These are phyloP conservation scores for Aspergillus nanangensis DNA, from an alignment of 495 filamentous ascomycete genomes.

Conservation along the genomic window DNA sequence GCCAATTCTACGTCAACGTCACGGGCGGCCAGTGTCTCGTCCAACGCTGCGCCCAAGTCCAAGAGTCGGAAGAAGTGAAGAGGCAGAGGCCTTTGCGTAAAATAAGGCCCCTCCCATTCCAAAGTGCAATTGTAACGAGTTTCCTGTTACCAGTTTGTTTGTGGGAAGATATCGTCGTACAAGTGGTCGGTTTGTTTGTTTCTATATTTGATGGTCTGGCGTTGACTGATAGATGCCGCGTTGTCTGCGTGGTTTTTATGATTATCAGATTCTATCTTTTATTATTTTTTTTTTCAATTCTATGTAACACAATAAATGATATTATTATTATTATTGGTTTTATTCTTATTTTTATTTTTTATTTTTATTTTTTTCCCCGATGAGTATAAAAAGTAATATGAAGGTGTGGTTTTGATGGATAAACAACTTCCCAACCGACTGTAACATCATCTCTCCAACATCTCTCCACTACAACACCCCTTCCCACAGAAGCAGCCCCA, in stretches of 20 bases:
- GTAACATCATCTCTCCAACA: too few species aligned
- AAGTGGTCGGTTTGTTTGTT: constrained; percentile 6
- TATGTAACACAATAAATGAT: constrained; percentile 12
- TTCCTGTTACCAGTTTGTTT: too few species aligned
- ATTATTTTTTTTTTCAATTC: not conserved
- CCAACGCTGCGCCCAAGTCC: constrained; percentile 42
- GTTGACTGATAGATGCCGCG: constrained; percentile 13
- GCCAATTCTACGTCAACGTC: constrained; percentile 47
- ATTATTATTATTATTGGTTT: not conserved
- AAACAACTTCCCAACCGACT: too few species aligned
- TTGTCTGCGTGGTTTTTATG: constrained; percentile 4
- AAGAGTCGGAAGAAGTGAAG: constrained; percentile 48
- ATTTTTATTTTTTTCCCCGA: too few species aligned
- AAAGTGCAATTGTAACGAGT: too few species aligned
- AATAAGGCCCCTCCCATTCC: too few species aligned
- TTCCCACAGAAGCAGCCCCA: constrained; percentile 4
- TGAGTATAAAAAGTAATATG: too few species aligned
- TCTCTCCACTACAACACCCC: not conserved
- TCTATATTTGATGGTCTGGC: constrained; percentile 13
- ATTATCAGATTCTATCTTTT: too few species aligned
- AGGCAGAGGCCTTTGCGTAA: too few species aligned
- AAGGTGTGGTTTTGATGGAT: too few species aligned
- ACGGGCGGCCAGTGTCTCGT: constrained; percentile 54
- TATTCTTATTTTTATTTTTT: not conserved
- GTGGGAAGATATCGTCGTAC: too few species aligned